Evolutionary conservation across 331 rosid species (phyloP).

Genomic region (Phaseolus coccineus): DNA sequence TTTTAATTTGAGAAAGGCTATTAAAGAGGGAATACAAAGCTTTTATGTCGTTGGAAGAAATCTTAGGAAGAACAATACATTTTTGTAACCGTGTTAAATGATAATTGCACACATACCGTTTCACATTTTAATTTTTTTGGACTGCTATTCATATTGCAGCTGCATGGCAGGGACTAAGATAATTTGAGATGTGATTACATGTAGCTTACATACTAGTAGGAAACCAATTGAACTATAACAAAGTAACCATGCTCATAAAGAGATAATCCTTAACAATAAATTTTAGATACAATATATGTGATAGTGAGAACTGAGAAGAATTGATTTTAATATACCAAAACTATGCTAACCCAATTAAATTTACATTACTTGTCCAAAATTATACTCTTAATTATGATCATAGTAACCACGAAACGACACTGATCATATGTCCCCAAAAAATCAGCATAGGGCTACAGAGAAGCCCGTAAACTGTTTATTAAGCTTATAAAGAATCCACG

Average conservation of each 20-base stretch:
- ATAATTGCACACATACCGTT: not conserved
- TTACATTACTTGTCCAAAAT: not conserved
- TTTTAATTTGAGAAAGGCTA: slow-evolving; percentile 2
- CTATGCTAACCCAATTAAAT: slow-evolving; percentile 8
- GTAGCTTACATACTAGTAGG: not conserved
- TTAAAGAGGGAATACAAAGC: slow-evolving; percentile 2
- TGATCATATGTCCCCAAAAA: not conserved
- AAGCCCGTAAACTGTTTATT: not conserved
- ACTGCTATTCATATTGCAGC: not conserved
- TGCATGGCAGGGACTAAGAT: not conserved
- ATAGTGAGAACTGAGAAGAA: not conserved
- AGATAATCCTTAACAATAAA: not conserved
- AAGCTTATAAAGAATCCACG: not conserved
- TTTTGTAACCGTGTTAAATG: not conserved
- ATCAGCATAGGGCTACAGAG: not conserved
- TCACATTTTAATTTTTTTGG: not conserved
- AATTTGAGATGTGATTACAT: not conserved
- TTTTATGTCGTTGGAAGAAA: not conserved
- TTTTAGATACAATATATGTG: not conserved
- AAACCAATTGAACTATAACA: not conserved
- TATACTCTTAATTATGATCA: not conserved
- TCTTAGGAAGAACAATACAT: slow-evolving; percentile 16
- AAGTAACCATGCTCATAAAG: not conserved
- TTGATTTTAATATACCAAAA: not conserved
- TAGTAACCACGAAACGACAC: slow-evolving; percentile 10